Percentiles rank a stretch among this genome's conserved stretches.
These are phyloP conservation scores for Pestalotiopsis sp. DNA, from an alignment of 2,329 filamentous ascomycete species.

Conservation along the genomic window DNA sequence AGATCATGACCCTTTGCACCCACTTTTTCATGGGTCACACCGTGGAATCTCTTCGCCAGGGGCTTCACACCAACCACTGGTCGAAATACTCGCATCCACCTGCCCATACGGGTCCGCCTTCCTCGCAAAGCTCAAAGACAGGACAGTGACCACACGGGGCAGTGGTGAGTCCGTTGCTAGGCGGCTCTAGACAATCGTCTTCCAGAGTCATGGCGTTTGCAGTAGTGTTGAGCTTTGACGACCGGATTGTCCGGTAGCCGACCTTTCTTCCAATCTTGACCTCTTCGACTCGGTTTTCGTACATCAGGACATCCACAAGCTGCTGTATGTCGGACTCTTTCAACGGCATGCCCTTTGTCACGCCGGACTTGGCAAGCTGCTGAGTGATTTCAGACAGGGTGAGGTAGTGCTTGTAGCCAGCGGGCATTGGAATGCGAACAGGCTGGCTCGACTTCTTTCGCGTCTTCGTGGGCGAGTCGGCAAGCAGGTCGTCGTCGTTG, in stretches of 20 bases:
- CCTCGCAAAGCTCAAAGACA: slow-evolving; percentile 89
- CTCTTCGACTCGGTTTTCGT: slow-evolving; percentile 80
- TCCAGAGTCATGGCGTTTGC: slow-evolving; percentile 25
- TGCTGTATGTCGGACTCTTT: slow-evolving; percentile 79
- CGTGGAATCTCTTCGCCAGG: neutral
- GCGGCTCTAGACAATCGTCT: slow-evolving; percentile 39
- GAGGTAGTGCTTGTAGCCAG: slow-evolving; percentile 77
- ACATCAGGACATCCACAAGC: slow-evolving; percentile 84
- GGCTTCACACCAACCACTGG: slow-evolving; percentile 67
- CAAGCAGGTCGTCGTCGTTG: slow-evolving; percentile 31
- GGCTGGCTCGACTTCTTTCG: slow-evolving; percentile 22
- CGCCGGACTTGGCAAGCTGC: slow-evolving; percentile 67
- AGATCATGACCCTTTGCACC: neutral
- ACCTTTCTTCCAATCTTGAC: slow-evolving; percentile 51
- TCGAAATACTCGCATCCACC: slow-evolving; percentile 91
- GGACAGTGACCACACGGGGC: slow-evolving; percentile 90
- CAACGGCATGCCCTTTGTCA: slow-evolving; percentile 73
- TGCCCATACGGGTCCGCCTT: slow-evolving; percentile 87
- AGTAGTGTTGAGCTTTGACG: slow-evolving; percentile 41
- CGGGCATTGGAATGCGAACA: slow-evolving; percentile 51
- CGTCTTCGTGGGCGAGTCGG: slow-evolving; percentile 26
- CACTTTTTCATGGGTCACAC: neutral
- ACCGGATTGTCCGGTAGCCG: slow-evolving; percentile 55
- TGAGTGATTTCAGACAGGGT: slow-evolving; percentile 77
- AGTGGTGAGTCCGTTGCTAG: slow-evolving; percentile 78